Conservation (phyloP, 768 basidiomycete genomes). For the Kwoniella sp. region DNA sequence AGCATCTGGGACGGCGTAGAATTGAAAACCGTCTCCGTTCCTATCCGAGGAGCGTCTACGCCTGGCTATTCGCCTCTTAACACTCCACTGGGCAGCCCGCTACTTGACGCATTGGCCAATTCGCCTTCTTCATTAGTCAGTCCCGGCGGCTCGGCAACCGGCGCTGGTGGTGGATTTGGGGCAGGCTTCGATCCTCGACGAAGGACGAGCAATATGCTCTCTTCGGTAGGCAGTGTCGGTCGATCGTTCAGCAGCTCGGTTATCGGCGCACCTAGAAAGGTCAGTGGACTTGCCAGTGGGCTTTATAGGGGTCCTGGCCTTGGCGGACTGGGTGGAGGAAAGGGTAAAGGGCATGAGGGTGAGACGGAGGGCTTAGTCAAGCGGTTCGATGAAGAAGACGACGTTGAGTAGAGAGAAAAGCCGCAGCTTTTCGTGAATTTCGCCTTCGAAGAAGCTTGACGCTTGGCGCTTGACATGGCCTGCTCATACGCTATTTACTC, state of each 20-base stretch:
- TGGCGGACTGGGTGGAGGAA: neutral
- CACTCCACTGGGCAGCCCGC: conserved; percentile 9
- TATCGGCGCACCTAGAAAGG: conserved; percentile 41
- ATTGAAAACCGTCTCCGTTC: conserved; percentile 24
- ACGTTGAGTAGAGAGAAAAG: conserved; percentile 32
- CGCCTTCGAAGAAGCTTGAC: too few species aligned
- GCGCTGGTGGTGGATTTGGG: neutral
- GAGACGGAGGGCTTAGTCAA: conserved; percentile 7
- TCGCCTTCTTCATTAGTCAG: neutral
- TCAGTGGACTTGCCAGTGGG: conserved; percentile 28
- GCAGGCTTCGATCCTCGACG: neutral
- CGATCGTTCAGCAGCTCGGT: conserved; percentile 40
- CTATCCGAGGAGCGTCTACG: conserved; percentile 1
- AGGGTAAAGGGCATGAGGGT: conserved; percentile 5
- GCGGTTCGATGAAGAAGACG: conserved; percentile 19
- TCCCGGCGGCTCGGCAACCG: neutral
- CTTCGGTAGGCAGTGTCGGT: conserved; percentile 33
- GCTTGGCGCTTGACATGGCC: too few species aligned
- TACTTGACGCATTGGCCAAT: conserved; percentile 4
- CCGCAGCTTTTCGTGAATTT: too few species aligned
- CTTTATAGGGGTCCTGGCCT: conserved; percentile 16
- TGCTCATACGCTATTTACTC: too few species aligned
- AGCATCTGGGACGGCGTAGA: conserved; percentile 28
- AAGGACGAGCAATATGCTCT: conserved; percentile 20
- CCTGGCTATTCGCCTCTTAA: conserved; percentile 12